These are phyloP conservation scores for Microbotryum lychnidis-dioicae DNA, from an alignment of 1,284 basidiomycete genomes.

Conservation along the genomic window DNA sequence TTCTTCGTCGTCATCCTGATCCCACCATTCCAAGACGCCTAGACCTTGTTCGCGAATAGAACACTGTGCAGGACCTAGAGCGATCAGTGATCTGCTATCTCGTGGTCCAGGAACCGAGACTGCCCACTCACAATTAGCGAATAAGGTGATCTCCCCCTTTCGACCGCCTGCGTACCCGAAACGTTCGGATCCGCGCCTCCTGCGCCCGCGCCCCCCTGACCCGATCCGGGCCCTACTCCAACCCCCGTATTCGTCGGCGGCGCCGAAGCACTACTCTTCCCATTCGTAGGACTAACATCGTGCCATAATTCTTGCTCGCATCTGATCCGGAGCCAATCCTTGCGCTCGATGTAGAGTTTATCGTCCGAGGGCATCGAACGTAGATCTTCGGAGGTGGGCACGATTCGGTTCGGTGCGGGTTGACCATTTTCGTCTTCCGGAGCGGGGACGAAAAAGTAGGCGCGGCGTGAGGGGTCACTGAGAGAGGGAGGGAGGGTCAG, in stretches of 20 bases:
- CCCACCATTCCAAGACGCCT: slow-evolving; percentile 55
- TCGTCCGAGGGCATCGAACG: slow-evolving; percentile 44
- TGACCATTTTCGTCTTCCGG: no score
- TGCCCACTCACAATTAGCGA: slow-evolving; percentile 56
- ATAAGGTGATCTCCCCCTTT: slow-evolving; percentile 59
- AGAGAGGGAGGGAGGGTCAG: neutral
- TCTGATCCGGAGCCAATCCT: slow-evolving; percentile 76
- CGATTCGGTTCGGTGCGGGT: slow-evolving; percentile 33
- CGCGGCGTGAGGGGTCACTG: slow-evolving; percentile 40
- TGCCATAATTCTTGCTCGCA: slow-evolving; percentile 82
- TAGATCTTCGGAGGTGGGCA: slow-evolving; percentile 10
- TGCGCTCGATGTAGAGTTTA: slow-evolving; percentile 76
- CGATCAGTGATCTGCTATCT: no score
- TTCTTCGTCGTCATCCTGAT: slow-evolving; percentile 30
- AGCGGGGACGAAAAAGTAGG: slow-evolving; percentile 41
- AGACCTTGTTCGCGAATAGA: slow-evolving; percentile 84
- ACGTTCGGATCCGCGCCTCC: slow-evolving; percentile 1
- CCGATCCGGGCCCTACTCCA: neutral
- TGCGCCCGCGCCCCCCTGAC: neutral
- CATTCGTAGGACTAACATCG: slow-evolving; percentile 60
- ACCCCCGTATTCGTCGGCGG: neutral
- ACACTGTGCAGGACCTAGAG: slow-evolving; percentile 49
- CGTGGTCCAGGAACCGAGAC: neutral
- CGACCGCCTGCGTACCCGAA: slow-evolving; percentile 28
- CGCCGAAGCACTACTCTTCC: slow-evolving; percentile 52